Base-by-base conservation (phyloP, 345 rosid genomes). In the Hibiscus mutabilis region DNA sequence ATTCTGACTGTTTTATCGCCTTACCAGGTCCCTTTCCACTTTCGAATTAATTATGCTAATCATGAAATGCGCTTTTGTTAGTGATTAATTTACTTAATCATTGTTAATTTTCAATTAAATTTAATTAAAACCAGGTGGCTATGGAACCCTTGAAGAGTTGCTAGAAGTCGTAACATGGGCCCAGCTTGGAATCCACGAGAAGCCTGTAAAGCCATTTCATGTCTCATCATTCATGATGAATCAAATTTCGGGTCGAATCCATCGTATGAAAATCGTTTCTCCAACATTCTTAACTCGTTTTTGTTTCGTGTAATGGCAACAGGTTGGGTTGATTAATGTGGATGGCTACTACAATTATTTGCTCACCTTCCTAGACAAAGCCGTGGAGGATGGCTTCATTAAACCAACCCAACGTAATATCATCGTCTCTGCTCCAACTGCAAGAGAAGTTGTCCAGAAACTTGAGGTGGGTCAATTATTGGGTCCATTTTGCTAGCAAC, bases 111-210 rank as follows among this genome's bases (percentile, higher is more conserved):
- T 46, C 52, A 46, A 68, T 13, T 13, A 46, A 46, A 35, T 37
- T 37, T 47, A 14, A 3, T 13, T 46, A 13, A 11, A 3, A 47
- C 16, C 58, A 89, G 95, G 95, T 70, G 96, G 96, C 14, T 89
- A 89, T 84, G 92, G 96, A 51, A 89, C 96, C 71, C 89, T 89
- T 27, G 92, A 87, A 76, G 94, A 87, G 83, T 87, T 89, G 14
- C 85, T 89, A 65, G 93, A 88, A 83, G 93, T 85, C 11, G 87
- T 83, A 66, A 78, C 95, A 19, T 89, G 95, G 95, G 92, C 92
- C 56, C 91, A 87, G 75, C 89, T 89, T 25, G 96, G 96, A 52
- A 87, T 89, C 69, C 92, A 89, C 71, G 92, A 89, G 69, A 89
- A 89, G 74, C 96, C 96, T 55, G 92, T 89, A 84, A 29, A 58